Percentiles rank a stretch among this genome's conserved stretches.
Evolutionary conservation across 495 filamentous ascomycete species (phyloP).

Genomic region (Penicillium goetzii): DNA sequence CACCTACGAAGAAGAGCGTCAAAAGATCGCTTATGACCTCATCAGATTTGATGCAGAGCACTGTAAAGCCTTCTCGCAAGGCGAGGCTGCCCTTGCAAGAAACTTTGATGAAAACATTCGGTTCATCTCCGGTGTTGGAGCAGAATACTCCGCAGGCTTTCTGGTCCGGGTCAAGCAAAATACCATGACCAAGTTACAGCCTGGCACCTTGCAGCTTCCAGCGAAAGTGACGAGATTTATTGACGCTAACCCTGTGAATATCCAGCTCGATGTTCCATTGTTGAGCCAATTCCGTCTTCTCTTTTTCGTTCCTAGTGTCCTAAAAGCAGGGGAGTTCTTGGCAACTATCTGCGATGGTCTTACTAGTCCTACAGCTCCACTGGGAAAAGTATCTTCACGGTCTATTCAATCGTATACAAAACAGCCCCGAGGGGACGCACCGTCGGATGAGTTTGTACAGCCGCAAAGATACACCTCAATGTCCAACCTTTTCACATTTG

Average conservation of each 20-base stretch:
- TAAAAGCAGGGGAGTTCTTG: conserved; percentile 56
- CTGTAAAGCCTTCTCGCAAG: conserved; percentile 59
- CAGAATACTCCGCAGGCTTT: conserved; percentile 62
- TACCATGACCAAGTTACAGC: conserved; percentile 36
- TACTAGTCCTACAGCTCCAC: conserved; percentile 22
- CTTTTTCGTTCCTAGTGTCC: conserved; percentile 62
- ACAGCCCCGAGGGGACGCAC: conserved; percentile 51
- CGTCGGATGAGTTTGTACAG: conserved; percentile 59
- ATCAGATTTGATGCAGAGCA: conserved; percentile 70
- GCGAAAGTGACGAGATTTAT: conserved; percentile 68
- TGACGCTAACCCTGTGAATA: conserved; percentile 71
- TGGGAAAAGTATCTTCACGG: conserved; percentile 51
- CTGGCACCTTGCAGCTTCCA: conserved; percentile 64
- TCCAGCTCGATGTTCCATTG: conserved; percentile 73
- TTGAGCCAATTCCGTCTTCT: conserved; percentile 71
- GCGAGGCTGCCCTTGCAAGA: conserved; percentile 60
- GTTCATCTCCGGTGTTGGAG: conserved; percentile 69
- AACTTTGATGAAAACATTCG: conserved; percentile 69
- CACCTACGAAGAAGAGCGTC: conserved; percentile 78
- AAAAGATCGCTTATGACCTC: conserved; percentile 71
- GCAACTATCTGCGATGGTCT: conserved; percentile 53
- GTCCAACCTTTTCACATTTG: conserved; percentile 63
- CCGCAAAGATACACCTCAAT: conserved; percentile 64
- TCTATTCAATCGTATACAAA: conserved; percentile 57
- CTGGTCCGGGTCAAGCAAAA: conserved; percentile 48